phyloP scores from a whole-genome alignment of 352 stramenopile species.

The Blastocystis sp. region DNA sequence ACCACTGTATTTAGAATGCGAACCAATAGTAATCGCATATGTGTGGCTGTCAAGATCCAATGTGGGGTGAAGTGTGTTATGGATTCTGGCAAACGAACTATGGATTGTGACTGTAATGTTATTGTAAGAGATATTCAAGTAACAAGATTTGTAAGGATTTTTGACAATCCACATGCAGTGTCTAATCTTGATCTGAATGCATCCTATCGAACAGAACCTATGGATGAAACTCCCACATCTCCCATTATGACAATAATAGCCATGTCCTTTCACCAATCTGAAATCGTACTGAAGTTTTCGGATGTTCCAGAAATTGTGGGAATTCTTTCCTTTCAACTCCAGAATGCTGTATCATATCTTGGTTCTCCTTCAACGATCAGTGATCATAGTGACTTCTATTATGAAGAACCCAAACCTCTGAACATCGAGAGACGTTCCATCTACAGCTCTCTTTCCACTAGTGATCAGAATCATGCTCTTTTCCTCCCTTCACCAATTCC shows the following conservation, averaged over 20 bases:
- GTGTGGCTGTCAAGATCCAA: not conserved
- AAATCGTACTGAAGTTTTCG: no score
- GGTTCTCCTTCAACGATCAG: no score
- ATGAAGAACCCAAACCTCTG: no score
- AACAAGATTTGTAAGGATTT: not conserved
- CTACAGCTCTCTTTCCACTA: no score
- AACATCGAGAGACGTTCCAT: no score
- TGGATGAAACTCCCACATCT: not conserved
- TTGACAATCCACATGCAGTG: not conserved
- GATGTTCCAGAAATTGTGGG: no score
- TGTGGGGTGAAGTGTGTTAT: not conserved
- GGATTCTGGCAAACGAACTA: not conserved
- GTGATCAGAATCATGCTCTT: not conserved
- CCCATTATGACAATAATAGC: no score
- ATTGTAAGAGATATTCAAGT: not conserved
- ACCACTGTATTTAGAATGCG: not conserved
- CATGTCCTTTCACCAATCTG: no score
- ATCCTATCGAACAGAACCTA: not conserved
- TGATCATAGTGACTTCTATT: no score
- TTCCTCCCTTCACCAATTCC: not conserved
- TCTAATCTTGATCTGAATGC: not conserved
- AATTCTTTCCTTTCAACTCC: no score
- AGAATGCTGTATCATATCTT: no score
- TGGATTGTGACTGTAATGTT: not conserved
- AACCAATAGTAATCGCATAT: not conserved